phyloP scores from a whole-genome alignment of 2,329 filamentous ascomycete species.

The Xylaria sp. region DNA sequence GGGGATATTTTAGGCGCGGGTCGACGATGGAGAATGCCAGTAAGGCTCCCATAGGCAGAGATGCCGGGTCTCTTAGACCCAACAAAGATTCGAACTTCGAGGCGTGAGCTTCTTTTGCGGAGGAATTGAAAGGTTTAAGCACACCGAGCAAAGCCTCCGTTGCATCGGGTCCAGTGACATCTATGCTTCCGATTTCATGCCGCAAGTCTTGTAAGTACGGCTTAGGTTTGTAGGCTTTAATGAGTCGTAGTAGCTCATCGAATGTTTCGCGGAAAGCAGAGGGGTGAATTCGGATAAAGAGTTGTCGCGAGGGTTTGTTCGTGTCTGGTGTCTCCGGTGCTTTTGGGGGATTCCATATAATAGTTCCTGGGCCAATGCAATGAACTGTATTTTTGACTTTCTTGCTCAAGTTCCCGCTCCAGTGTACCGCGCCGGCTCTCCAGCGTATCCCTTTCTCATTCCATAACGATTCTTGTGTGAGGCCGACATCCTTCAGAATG shows the following conservation, averaged over 20 bases:
- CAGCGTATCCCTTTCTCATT: slow-evolving; percentile 74
- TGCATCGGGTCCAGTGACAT: slow-evolving; percentile 73
- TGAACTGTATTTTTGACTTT: slow-evolving; percentile 63
- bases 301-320: slow-evolving; percentile 51
- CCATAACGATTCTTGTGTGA: slow-evolving; percentile 70
- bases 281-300: slow-evolving; percentile 83
- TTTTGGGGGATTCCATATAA: slow-evolving; percentile 75
- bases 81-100: slow-evolving; percentile 62
- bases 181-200: slow-evolving; percentile 71
- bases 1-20: slow-evolving; percentile 82
- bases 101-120: slow-evolving; percentile 55
- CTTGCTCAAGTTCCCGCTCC: slow-evolving; percentile 62
- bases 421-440: slow-evolving; percentile 65
- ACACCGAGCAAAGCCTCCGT: slow-evolving; percentile 80
- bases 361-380: slow-evolving; percentile 75
- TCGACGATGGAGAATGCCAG: slow-evolving; percentile 80
- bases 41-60: slow-evolving; percentile 75
- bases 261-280: slow-evolving; percentile 79
- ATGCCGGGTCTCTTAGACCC: slow-evolving; percentile 73
- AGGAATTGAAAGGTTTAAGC: slow-evolving; percentile 62
- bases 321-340: slow-evolving; percentile 37
- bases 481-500: slow-evolving; percentile 72
- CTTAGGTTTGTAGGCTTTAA: slow-evolving; percentile 68
- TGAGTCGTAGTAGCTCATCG: slow-evolving; percentile 66
- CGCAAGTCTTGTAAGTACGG: slow-evolving; percentile 75